Evolutionary conservation across 495 filamentous ascomycete genomes (phyloP).

Genomic region (Penicillium maclennaniae): DNA sequence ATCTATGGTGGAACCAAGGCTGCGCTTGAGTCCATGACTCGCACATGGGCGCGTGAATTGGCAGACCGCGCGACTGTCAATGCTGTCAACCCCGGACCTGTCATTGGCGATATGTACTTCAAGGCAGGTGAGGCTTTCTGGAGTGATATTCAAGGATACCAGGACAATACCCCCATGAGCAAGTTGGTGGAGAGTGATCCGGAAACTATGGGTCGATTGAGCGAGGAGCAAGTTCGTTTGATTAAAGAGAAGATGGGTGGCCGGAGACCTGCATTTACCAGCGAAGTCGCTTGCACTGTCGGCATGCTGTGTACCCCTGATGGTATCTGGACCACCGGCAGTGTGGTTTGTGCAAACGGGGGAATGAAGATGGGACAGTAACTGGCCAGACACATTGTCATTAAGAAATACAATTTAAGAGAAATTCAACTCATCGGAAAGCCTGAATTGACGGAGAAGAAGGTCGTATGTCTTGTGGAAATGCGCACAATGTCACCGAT

Average conservation of each 20-base stretch:
- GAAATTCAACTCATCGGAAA: too few species aligned
- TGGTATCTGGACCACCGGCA: conserved; percentile 75
- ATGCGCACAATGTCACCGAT: too few species aligned
- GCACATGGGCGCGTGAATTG: conserved; percentile 82
- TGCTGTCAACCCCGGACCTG: conserved; percentile 83
- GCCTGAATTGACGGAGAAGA: too few species aligned
- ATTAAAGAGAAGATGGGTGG: conserved; percentile 64
- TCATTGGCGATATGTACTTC: conserved; percentile 75
- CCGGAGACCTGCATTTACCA: conserved; percentile 59
- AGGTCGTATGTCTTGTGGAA: too few species aligned
- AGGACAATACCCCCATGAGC: conserved; percentile 65
- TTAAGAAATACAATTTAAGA: not conserved
- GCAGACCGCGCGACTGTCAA: conserved; percentile 78
- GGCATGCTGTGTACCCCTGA: conserved; percentile 78
- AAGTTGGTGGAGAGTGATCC: conserved; percentile 40
- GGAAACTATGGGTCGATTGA: conserved; percentile 47
- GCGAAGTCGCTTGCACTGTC: conserved; percentile 80
- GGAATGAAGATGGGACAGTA: conserved; percentile 53
- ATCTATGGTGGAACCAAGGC: conserved; percentile 90
- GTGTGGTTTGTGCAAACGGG: conserved; percentile 83
- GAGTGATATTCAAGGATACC: conserved; percentile 54
- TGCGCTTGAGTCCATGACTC: conserved; percentile 86
- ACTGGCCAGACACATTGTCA: not conserved
- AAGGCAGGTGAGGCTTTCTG: conserved; percentile 51
- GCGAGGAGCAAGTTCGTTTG: conserved; percentile 55